These are phyloP conservation scores for Telfairia occidentalis DNA, from an alignment of 331 rosid species.

Conservation along the genomic window DNA sequence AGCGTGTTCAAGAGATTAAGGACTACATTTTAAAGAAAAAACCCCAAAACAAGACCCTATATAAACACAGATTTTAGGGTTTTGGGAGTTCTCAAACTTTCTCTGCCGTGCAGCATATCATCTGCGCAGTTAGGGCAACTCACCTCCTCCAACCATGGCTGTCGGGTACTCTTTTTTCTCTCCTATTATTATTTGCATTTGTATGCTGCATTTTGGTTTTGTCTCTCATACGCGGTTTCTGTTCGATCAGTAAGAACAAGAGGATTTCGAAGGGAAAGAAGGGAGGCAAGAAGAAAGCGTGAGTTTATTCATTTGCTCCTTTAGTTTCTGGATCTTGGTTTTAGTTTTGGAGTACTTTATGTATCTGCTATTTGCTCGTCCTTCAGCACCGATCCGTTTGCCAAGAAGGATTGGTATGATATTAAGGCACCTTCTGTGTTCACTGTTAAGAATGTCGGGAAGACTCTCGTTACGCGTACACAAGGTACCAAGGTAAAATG, in stretches of 20 bases:
- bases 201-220: not conserved
- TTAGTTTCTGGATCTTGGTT: not conserved
- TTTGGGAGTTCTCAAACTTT: not conserved
- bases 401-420: constrained; percentile 98
- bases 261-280: constrained; percentile 92
- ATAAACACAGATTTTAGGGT: not conserved
- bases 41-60: not conserved
- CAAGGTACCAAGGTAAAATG: constrained; percentile 81
- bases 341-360: not conserved
- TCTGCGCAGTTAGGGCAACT: not conserved
- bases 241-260: constrained; percentile 61
- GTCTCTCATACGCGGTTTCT: not conserved
- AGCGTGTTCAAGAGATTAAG: not conserved
- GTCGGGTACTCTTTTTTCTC: constrained; percentile 29
- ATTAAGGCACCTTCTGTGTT: constrained; percentile 72
- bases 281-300: constrained; percentile 99
- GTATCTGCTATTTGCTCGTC: not conserved
- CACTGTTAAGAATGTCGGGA: constrained; percentile 54
- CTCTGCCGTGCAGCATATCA: not conserved
- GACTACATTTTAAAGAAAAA: no score
- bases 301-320: constrained; percentile 10
- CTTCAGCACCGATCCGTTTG: constrained; percentile 66
- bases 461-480: constrained; percentile 78
- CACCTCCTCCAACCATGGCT: constrained; percentile 44
- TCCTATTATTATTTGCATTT: not conserved